phyloP scores from a whole-genome alignment of 2,329 filamentous ascomycete species.

The Raffaelea albimanens region DNA sequence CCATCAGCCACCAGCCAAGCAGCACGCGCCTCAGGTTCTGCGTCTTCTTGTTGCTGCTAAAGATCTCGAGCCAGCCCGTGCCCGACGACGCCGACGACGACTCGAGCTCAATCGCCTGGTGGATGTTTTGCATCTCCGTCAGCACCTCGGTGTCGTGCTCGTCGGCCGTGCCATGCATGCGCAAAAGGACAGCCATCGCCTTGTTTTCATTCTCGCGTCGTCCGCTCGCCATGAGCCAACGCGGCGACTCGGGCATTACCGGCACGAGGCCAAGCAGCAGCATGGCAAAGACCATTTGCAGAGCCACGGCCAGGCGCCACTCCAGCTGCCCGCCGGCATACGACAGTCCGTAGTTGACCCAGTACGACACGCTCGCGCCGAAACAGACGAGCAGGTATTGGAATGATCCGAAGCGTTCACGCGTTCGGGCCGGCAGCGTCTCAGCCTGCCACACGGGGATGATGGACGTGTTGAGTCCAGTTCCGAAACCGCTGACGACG shows the following conservation, averaged over 20 bases:
- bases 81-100: conserved; percentile 1
- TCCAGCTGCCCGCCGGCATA: conserved; percentile 32
- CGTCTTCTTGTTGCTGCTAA: conserved; percentile 7
- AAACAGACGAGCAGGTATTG: conserved; percentile 17
- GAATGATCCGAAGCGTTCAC: conserved; percentile 9
- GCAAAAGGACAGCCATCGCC: conserved; percentile 22
- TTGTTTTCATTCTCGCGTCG: conserved; percentile 23
- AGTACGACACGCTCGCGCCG: conserved; percentile 27
- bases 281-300: conserved; percentile 26
- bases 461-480: conserved; percentile 37
- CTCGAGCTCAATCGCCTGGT: conserved; percentile 13
- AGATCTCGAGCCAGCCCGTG: conserved; percentile 11
- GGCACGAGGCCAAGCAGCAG: conserved; percentile 25
- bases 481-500: conserved; percentile 42
- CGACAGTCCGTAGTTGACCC: conserved; percentile 39
- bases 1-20: conserved; percentile 13
- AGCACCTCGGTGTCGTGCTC: not conserved
- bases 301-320: conserved; percentile 47
- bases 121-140: conserved; percentile 10
- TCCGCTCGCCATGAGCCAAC: conserved; percentile 29
- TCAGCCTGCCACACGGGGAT: conserved; percentile 38
- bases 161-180: conserved; percentile 22
- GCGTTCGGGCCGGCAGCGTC: conserved; percentile 14
- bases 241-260: conserved; percentile 29
- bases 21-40: conserved; percentile 11